Percentiles rank a stretch among this genome's conserved stretches.
Evolutionary conservation across 1,284 basidiomycete genomes (phyloP).

Genomic region (Porodaedalea pini): DNA sequence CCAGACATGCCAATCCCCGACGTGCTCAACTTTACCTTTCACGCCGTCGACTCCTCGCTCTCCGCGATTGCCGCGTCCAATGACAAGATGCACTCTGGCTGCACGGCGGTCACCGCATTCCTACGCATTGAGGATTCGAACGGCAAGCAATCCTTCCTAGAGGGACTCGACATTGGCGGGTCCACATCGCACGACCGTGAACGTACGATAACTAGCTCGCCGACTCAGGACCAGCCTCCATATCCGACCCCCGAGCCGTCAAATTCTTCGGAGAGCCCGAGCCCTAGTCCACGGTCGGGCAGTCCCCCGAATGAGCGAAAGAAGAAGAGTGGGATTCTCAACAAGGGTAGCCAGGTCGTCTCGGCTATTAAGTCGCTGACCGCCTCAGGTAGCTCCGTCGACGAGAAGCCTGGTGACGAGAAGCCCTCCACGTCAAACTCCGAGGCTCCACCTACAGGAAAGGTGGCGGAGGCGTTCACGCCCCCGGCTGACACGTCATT

Average conservation of each 20-base stretch:
- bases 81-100: constrained; percentile 93
- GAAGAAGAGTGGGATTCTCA: constrained; percentile 1
- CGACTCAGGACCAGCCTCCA: background rate
- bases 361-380: constrained; percentile 10
- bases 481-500: constrained; percentile 44
- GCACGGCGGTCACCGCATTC: constrained; percentile 97
- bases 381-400: constrained; percentile 1
- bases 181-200: constrained; percentile 2
- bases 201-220: background rate
- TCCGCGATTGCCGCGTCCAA: constrained; percentile 82
- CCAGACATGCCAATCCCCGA: constrained; percentile 75
- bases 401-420: constrained; percentile 30
- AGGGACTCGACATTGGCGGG: constrained; percentile 1
- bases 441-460: constrained; percentile 18
- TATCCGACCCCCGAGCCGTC: constrained; percentile 14
- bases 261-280: background rate
- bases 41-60: constrained; percentile 81
- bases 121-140: constrained; percentile 86
- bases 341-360: constrained; percentile 10
- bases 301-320: constrained; percentile 22
- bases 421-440: constrained; percentile 28
- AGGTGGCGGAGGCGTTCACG: constrained; percentile 34
- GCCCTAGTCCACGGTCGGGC: constrained; percentile 21
- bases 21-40: constrained; percentile 90
- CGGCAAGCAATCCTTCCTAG: constrained; percentile 63